Base-by-base conservation (phyloP, 1,139 yeast species). In the Zygoascus meyerae region DNA sequence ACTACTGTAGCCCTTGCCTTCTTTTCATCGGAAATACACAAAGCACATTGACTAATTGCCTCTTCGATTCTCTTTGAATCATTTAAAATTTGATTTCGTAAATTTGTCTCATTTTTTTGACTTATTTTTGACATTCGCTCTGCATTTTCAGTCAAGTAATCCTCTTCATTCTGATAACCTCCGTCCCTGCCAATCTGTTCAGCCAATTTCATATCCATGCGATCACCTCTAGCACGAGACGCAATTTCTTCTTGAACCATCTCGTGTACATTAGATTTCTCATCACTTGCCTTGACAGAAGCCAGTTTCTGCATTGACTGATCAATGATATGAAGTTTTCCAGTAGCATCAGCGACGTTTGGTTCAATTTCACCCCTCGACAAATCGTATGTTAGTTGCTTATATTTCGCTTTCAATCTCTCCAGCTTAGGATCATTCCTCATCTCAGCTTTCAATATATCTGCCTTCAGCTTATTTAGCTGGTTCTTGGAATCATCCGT, bases 101-200 rank as follows among this genome's bases (percentile, higher is more conserved):
- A 40, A 38, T 56, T 55, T 29, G 44, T 47, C 14, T 55, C 58
- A 12, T 45, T 44, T 34, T 54, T 48, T 10, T 31, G 14, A 4
- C 49, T 34, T 2, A 55, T 46, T 38, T 50, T 48, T 5, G 76
- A 71, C 8, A 74, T 60, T 34, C 58, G 60, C 0, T 61, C 63
- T 0, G 75, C 70, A 37, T 67, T 65, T 10, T 73, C 77, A 45
- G 70, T 74, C 45, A 70, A 68, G 40, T 70, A 67, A 42, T 74
- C 78, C 28, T 69, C 52, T 42, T 69, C 73, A 11, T 58, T 57
- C 16, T 61, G 55, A 54, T 60, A 73, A 18, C 61, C 63, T 18
- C 63, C 62, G 45, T 71, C 73, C 31, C 59, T 60, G 5, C 69
- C 63, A 30, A 74, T 71, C 42, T 62, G 60, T 26, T 64, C 52